A percentile compares a stretch with the other conserved stretches of the same genome.
These are phyloP conservation scores for Pichia cabralensis DNA, from an alignment of 805 yeast species.

Conservation along the genomic window DNA sequence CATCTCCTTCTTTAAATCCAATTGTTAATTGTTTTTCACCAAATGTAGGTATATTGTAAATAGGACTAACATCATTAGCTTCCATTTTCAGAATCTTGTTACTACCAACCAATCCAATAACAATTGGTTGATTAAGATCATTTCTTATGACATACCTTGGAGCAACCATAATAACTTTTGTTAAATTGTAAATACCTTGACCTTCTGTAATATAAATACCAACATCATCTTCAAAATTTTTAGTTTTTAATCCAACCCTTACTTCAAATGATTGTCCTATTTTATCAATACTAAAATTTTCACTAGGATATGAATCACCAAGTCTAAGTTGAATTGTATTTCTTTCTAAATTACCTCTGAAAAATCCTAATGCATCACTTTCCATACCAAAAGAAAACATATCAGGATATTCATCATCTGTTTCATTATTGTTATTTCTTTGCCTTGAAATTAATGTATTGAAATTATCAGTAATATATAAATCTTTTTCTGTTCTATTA, in stretches of 20 bases:
- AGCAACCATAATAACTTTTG: slow-evolving; percentile 68
- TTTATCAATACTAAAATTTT: slow-evolving; percentile 76
- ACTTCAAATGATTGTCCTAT: slow-evolving; percentile 69
- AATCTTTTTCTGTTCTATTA: slow-evolving; percentile 65
- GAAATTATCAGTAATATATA: slow-evolving; percentile 45
- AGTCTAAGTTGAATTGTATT: slow-evolving; percentile 60
- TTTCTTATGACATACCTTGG: slow-evolving; percentile 79
- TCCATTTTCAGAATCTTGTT: slow-evolving; percentile 37
- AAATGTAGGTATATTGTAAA: slow-evolving; percentile 52
- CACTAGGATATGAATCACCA: slow-evolving; percentile 63
- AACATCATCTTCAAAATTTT: slow-evolving; percentile 53
- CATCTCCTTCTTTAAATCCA: slow-evolving; percentile 44
- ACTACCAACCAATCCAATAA: slow-evolving; percentile 60
- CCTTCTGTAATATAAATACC: slow-evolving; percentile 78
- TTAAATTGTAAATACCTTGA: slow-evolving; percentile 65
- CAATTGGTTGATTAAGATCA: slow-evolving; percentile 43
- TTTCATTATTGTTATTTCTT: neutral
- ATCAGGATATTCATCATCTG: slow-evolving; percentile 34
- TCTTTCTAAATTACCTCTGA: slow-evolving; percentile 30
- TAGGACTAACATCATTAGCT: slow-evolving; percentile 40
- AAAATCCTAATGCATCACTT: slow-evolving; percentile 26
- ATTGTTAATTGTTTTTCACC: slow-evolving; percentile 51
- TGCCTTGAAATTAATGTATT: slow-evolving; percentile 40
- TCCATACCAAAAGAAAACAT: slow-evolving; percentile 77
- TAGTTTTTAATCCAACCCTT: slow-evolving; percentile 36